These are phyloP conservation scores for Beauveria rudraprayagi DNA, from an alignment of 2,329 filamentous ascomycete species.

Conservation along the genomic window DNA sequence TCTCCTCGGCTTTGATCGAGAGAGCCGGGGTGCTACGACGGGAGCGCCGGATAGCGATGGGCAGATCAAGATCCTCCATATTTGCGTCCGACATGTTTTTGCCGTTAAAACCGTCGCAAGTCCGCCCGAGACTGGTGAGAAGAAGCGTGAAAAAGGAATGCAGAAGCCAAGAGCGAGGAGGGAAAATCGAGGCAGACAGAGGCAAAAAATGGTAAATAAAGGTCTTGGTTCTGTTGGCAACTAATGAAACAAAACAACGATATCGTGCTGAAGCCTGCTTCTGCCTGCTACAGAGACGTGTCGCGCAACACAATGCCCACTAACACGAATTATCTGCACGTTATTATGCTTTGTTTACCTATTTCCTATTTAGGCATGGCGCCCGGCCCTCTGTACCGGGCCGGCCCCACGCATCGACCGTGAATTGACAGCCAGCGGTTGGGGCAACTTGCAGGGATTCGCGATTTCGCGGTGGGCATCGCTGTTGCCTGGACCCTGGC, in stretches of 20 bases:
- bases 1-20: constrained; percentile 21
- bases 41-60: constrained; percentile 47
- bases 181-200: not conserved
- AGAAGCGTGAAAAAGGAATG: not conserved
- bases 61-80: constrained; percentile 37
- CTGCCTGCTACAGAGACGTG: constrained; percentile 10
- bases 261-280: constrained; percentile 6
- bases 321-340: constrained; percentile 4
- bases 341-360: constrained; percentile 35
- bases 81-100: constrained; percentile 4
- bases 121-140: not conserved
- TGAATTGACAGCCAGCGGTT: constrained; percentile 22
- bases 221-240: not conserved
- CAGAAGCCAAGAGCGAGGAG: not conserved
- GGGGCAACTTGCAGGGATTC: constrained; percentile 1
- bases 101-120: not conserved
- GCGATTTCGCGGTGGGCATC: not conserved
- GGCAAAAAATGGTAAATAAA: not conserved
- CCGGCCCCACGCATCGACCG: constrained; percentile 17
- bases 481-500: not conserved
- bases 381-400: constrained; percentile 12
- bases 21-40: constrained; percentile 35
- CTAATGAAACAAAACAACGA: constrained; percentile 12
- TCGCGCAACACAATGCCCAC: constrained; percentile 8
- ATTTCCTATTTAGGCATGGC: constrained; percentile 33